phyloP scores from a whole-genome alignment of 2,329 filamentous ascomycete species.

The Cadophora sp. region DNA sequence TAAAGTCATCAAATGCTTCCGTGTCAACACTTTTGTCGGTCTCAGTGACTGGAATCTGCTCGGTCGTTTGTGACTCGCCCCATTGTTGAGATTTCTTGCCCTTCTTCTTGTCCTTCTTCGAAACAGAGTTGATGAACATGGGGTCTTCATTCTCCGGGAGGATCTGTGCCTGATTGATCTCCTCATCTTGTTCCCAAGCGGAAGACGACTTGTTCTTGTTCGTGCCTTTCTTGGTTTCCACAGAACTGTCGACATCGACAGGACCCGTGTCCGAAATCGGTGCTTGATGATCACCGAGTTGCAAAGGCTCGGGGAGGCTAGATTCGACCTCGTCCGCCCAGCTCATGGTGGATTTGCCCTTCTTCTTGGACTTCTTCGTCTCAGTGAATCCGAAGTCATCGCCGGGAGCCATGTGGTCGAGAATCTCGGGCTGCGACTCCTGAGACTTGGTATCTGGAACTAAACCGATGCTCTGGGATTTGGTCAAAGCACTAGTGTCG shows the following conservation, averaged over 20 bases:
- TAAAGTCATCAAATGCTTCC: constrained; percentile 18
- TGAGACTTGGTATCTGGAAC: background rate
- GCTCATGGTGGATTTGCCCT: constrained; percentile 23
- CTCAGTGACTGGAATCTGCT: background rate
- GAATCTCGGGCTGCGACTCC: background rate
- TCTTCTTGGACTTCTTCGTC: constrained; percentile 45
- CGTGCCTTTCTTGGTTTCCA: constrained; percentile 39
- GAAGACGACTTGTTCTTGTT: constrained; percentile 25
- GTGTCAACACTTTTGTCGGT: background rate
- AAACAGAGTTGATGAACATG: background rate
- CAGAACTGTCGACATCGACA: background rate
- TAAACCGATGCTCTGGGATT: background rate
- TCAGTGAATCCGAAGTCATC: constrained; percentile 23
- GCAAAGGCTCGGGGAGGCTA: background rate
- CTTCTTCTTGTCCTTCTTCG: constrained; percentile 25
- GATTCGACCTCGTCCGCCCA: constrained; percentile 18
- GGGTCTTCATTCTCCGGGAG: background rate
- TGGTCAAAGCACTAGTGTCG: background rate
- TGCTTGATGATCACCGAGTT: background rate
- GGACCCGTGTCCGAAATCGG: background rate
- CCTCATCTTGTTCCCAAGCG: constrained; percentile 13
- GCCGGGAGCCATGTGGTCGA: background rate
- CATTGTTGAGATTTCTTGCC: constrained; percentile 16
- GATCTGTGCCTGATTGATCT: background rate
- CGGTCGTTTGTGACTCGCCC: constrained; percentile 8